A percentile compares a stretch with the other conserved stretches of the same genome.
Conservation (phyloP, 2,329 filamentous ascomycete species). For the Cyphellophora attinorum region DNA sequence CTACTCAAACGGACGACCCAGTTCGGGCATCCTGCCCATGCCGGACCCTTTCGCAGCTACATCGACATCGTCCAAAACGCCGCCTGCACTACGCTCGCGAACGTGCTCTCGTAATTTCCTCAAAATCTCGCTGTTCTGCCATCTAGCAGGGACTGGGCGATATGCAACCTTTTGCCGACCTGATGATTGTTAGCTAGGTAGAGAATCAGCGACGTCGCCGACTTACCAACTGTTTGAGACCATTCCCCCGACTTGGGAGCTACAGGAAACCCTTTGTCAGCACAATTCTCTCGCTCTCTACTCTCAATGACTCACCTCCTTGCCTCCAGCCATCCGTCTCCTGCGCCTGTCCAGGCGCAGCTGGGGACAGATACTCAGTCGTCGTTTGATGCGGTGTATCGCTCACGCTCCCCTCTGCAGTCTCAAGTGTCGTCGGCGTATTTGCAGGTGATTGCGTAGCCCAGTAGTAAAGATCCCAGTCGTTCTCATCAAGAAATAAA, state of each 20-base stretch:
- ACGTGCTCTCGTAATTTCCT: slow-evolving; percentile 72
- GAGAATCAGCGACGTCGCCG: too few species aligned
- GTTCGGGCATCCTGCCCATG: slow-evolving; percentile 39
- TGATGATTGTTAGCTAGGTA: too few species aligned
- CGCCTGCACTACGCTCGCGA: slow-evolving; percentile 55
- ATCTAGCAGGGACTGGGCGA: slow-evolving; percentile 75
- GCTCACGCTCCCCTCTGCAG: slow-evolving; percentile 39
- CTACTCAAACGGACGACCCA: slow-evolving; percentile 29
- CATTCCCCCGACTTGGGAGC: slow-evolving; percentile 65
- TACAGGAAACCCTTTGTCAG: too few species aligned
- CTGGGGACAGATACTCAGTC: slow-evolving; percentile 15
- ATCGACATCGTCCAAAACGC: slow-evolving; percentile 28
- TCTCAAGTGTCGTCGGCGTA: slow-evolving; percentile 47
- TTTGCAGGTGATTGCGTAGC: slow-evolving; percentile 67
- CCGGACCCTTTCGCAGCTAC: slow-evolving; percentile 20
- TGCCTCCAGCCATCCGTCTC: slow-evolving; percentile 42
- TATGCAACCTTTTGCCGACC: slow-evolving; percentile 89
- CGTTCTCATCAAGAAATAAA: slow-evolving; percentile 91
- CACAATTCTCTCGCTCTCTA: too few species aligned
- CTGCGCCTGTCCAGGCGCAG: slow-evolving; percentile 22
- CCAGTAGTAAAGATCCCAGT: slow-evolving; percentile 99
- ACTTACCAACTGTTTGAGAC: slow-evolving; percentile 91
- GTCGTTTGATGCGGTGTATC: slow-evolving; percentile 8
- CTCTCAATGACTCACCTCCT: too few species aligned
- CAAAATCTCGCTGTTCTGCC: slow-evolving; percentile 76